Percentiles rank a stretch among this genome's conserved stretches.
Conservation (phyloP, 2,329 filamentous ascomycete species). For the Phoma sp. region DNA sequence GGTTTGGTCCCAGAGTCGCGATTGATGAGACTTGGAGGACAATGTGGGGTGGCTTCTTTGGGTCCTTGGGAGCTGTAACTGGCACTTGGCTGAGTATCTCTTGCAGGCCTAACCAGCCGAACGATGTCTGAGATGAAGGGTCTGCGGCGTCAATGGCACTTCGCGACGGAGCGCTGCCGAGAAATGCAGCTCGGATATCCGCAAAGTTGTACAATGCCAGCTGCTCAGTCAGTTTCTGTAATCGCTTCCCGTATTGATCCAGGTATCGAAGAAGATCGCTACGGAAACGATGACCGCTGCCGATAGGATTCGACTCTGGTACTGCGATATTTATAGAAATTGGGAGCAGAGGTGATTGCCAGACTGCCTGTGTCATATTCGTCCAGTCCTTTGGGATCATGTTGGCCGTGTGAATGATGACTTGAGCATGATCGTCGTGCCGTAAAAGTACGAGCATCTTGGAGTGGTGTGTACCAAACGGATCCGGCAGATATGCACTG, state of each 20-base stretch:
- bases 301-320: constrained; percentile 45
- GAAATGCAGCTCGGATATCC: constrained; percentile 68
- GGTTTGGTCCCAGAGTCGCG: constrained; percentile 73
- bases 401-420: constrained; percentile 88
- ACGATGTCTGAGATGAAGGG: constrained; percentile 61
- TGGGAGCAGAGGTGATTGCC: constrained; percentile 75
- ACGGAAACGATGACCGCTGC: constrained; percentile 76
- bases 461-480: constrained; percentile 83
- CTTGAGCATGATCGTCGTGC: constrained; percentile 75
- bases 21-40: constrained; percentile 78
- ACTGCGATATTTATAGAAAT: constrained; percentile 29
- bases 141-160: constrained; percentile 58
- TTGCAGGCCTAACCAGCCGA: constrained; percentile 76
- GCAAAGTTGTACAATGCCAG: constrained; percentile 73
- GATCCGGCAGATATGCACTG: constrained; percentile 78
- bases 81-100: constrained; percentile 62
- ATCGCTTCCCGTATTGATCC: constrained; percentile 67
- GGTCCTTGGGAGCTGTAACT: constrained; percentile 39
- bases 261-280: constrained; percentile 76
- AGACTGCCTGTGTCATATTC: constrained; percentile 85
- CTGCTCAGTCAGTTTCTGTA: constrained; percentile 62
- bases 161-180: constrained; percentile 79
- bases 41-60: constrained; percentile 43
- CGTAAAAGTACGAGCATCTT: constrained; percentile 87
- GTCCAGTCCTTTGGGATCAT: constrained; percentile 89